A percentile compares a stretch with the other conserved stretches of the same genome.
phyloP scores from a whole-genome alignment of 106 monocot species.

The Dendrobium nobile region DNA sequence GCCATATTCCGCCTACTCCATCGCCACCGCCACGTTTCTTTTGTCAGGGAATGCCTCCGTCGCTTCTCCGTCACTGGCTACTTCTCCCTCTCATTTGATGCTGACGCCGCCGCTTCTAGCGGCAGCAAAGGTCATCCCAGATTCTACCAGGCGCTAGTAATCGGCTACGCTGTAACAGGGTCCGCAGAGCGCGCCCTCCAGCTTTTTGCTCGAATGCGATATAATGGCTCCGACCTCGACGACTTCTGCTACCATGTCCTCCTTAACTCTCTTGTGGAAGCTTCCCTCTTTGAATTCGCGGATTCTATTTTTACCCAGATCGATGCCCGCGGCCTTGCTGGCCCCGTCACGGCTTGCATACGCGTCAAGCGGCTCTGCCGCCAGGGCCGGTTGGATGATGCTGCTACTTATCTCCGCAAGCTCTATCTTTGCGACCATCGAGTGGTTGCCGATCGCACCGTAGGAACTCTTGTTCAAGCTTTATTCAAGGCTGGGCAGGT shows the following conservation, averaged over 20 bases:
- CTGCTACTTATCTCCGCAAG: constrained; percentile 29
- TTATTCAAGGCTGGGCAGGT: constrained; percentile 46
- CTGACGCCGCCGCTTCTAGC: not conserved
- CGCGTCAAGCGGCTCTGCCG: constrained; percentile 61
- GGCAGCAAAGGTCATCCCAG: constrained; percentile 5
- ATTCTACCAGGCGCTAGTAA: constrained; percentile 59
- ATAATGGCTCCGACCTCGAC: constrained; percentile 69
- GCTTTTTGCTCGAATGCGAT: constrained; percentile 59
- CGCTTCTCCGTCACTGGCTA: constrained; percentile 24
- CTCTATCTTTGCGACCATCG: not conserved
- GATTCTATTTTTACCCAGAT: constrained; percentile 40
- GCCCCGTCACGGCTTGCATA: constrained; percentile 49
- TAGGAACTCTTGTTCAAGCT: constrained; percentile 37
- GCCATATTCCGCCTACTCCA: constrained; percentile 51
- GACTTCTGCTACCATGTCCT: constrained; percentile 63
- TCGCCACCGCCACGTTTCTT: constrained; percentile 27
- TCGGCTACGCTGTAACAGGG: constrained; percentile 66
- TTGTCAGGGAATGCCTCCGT: constrained; percentile 59
- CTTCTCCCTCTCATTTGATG: not conserved
- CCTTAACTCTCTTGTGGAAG: constrained; percentile 73
- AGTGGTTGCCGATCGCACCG: constrained; percentile 5
- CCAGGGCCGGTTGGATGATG: constrained; percentile 41
- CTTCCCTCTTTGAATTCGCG: constrained; percentile 46
- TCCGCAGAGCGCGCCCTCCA: constrained; percentile 51
- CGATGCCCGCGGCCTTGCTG: constrained; percentile 17